Evolutionary conservation across 352 stramenopile species (phyloP).

Genomic region (Pythium oligandrum): DNA sequence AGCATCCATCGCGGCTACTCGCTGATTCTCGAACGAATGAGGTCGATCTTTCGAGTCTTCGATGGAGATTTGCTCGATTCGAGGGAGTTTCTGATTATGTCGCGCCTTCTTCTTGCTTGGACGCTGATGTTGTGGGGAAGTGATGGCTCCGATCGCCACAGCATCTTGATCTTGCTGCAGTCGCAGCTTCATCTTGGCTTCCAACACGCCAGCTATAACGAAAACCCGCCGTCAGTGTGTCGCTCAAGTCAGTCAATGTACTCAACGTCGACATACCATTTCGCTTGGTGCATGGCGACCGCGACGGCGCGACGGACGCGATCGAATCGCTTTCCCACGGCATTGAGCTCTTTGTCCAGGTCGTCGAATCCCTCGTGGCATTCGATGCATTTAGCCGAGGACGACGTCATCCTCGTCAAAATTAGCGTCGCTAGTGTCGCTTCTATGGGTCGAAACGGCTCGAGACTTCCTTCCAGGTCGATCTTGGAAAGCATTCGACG

Average conservation of each 20-base stretch:
- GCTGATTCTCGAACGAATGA: constrained; percentile 40
- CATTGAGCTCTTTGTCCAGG: constrained; percentile 11
- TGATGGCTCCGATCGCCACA: constrained; percentile 42
- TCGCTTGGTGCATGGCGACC: constrained; percentile 32
- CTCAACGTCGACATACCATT: constrained; percentile 31
- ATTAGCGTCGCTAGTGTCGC: too few relatives aligned
- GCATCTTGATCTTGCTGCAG: constrained; percentile 40
- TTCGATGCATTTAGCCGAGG: too few relatives aligned
- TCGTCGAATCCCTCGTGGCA: too few relatives aligned
- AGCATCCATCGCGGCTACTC: constrained; percentile 43
- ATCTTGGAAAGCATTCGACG: too few relatives aligned
- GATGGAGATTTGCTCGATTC: constrained; percentile 18
- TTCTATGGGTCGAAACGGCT: too few relatives aligned
- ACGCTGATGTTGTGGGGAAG: constrained; percentile 4
- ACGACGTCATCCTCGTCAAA: too few relatives aligned
- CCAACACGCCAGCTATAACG: constrained; percentile 39
- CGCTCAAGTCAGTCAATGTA: too few relatives aligned
- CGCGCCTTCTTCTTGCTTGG: constrained; percentile 29
- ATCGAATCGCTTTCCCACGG: constrained; percentile 24
- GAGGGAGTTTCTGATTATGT: constrained; percentile 36
- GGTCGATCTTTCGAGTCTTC: constrained; percentile 10
- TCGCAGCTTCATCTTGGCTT: constrained; percentile 68
- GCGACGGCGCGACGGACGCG: constrained; percentile 11
- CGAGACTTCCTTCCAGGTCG: too few relatives aligned
- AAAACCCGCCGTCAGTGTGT: background rate